Evolutionary conservation across 495 filamentous ascomycete species (phyloP).

Genomic region (Diplogelasinospora grovesii): DNA sequence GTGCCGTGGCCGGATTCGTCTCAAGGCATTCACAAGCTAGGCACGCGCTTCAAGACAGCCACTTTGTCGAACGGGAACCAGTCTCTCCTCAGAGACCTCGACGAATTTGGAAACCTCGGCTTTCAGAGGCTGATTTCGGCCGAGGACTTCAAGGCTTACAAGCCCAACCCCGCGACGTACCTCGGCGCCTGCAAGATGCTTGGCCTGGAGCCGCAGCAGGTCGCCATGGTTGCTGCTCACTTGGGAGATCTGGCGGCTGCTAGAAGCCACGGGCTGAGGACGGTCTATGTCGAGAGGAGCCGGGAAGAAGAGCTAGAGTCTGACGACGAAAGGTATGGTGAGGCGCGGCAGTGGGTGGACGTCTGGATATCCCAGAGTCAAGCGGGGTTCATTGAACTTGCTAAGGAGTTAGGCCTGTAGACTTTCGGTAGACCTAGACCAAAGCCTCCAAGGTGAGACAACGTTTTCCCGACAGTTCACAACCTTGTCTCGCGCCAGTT

Average conservation of each 20-base stretch:
- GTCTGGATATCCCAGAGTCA: constrained; percentile 49
- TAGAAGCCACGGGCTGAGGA: constrained; percentile 54
- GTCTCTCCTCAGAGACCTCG: constrained; percentile 58
- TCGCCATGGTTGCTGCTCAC: constrained; percentile 77
- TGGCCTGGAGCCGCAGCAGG: constrained; percentile 51
- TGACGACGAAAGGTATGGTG: constrained; percentile 45
- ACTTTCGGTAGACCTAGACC: too few species aligned
- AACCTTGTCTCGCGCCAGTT: too few species aligned
- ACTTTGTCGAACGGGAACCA: constrained; percentile 73
- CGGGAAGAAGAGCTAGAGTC: constrained; percentile 55
- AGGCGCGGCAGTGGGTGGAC: constrained; percentile 56
- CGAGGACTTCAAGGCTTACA: constrained; percentile 71
- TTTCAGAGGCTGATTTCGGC: constrained; percentile 57
- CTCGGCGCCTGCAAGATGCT: constrained; percentile 55
- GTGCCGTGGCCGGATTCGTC: constrained; percentile 62
- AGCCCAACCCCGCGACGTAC: constrained; percentile 64
- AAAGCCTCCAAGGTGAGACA: too few species aligned
- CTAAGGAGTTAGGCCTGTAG: constrained; percentile 36
- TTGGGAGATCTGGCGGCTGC: constrained; percentile 62
- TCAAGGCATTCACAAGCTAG: constrained; percentile 49
- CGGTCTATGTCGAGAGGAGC: constrained; percentile 67
- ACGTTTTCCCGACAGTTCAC: too few species aligned
- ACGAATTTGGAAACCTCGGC: constrained; percentile 46
- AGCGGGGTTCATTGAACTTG: constrained; percentile 49
- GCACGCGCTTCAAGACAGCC: constrained; percentile 47